Evolutionary conservation across 106 monocot species (phyloP).

Genomic region (Chionographis japonica): DNA sequence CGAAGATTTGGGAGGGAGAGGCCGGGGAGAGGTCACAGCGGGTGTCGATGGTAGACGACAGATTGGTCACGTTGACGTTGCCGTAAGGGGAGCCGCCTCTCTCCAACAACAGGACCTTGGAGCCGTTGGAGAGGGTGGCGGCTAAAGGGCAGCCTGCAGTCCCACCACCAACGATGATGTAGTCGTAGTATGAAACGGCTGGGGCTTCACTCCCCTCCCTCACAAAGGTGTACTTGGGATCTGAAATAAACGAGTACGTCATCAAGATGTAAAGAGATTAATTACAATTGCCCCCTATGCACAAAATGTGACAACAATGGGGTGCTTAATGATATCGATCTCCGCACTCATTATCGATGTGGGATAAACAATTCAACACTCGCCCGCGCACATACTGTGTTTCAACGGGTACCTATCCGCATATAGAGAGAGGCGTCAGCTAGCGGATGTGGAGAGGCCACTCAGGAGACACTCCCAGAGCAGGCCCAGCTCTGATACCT

Average conservation of each 20-base stretch:
- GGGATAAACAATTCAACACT: too few relatives aligned
- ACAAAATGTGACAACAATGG: too few relatives aligned
- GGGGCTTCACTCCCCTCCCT: constrained; percentile 39
- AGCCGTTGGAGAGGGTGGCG: constrained; percentile 40
- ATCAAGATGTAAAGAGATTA: too few relatives aligned
- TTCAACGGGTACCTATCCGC: too few relatives aligned
- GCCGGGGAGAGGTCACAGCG: constrained; percentile 50
- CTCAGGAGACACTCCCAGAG: too few relatives aligned
- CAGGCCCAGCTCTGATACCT: too few relatives aligned
- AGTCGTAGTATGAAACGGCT: constrained; percentile 41
- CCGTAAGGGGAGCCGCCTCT: constrained; percentile 58
- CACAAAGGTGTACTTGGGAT: constrained; percentile 40
- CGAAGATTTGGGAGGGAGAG: constrained; percentile 59
- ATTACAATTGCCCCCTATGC: too few relatives aligned
- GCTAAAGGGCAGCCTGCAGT: constrained; percentile 73
- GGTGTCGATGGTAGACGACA: constrained; percentile 38
- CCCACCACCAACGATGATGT: constrained; percentile 67
- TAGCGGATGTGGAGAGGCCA: too few relatives aligned
- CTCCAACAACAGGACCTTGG: constrained; percentile 48
- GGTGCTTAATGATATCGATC: too few relatives aligned
- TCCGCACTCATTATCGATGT: too few relatives aligned
- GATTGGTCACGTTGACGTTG: constrained; percentile 46
- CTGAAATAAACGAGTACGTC: background rate
- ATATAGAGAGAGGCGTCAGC: too few relatives aligned
- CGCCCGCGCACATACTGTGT: too few relatives aligned